Conservation (phyloP, 257 asterid species). For the Paraleonurus japonicus region DNA sequence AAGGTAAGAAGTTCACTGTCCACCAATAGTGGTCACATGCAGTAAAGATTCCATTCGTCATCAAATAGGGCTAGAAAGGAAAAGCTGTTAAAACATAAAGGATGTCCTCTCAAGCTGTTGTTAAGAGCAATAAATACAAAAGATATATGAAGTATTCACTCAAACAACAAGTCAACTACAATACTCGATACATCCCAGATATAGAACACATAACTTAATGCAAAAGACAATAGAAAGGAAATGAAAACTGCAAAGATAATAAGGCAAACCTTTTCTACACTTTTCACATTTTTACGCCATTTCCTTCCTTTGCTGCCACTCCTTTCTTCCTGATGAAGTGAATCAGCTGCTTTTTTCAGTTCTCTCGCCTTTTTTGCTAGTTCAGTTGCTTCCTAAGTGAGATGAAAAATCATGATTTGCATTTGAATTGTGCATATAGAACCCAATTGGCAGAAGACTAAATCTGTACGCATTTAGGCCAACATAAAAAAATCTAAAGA, state of each 20-base stretch:
- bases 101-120: neutral
- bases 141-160: neutral
- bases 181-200: conserved; percentile 10
- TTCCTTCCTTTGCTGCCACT: conserved; percentile 80
- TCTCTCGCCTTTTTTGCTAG: conserved; percentile 84
- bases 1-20: conserved; percentile 3
- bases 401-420: conserved; percentile 24
- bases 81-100: neutral
- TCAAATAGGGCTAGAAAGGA: neutral
- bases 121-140: neutral
- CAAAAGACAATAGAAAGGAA: conserved; percentile 7
- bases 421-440: neutral
- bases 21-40: neutral
- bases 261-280: conserved; percentile 69
- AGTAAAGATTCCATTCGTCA: neutral
- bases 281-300: conserved; percentile 93
- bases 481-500: conserved; percentile 2
- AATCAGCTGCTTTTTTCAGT: conserved; percentile 79
- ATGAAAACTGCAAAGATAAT: conserved; percentile 1
- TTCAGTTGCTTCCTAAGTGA: conserved; percentile 84
- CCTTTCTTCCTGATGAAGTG: conserved; percentile 89
- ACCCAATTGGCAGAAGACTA: neutral
- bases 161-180: conserved; percentile 19
- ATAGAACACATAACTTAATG: conserved; percentile 1
- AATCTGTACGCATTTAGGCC: neutral